phyloP scores from a whole-genome alignment of 306 rosid species.

The Rosa lucieae region DNA sequence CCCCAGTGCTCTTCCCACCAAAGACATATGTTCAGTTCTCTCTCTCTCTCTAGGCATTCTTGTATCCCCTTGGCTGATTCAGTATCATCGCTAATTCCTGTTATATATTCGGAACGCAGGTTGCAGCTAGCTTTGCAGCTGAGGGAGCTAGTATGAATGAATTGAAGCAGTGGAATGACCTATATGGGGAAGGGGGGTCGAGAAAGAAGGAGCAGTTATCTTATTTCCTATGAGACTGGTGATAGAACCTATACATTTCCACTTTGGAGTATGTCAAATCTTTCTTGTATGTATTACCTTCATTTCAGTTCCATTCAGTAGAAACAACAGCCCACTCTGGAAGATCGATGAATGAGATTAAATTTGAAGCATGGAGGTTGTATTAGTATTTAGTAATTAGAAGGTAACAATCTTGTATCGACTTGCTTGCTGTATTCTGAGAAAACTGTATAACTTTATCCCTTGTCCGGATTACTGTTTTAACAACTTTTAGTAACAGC shows the following conservation, averaged over 20 bases:
- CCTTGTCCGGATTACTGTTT: background rate
- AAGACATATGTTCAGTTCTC: background rate
- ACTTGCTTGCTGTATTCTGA: background rate
- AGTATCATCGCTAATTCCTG: constrained; percentile 12
- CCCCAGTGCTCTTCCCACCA: background rate
- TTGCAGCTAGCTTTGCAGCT: constrained; percentile 82
- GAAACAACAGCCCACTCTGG: background rate
- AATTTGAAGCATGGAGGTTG: background rate
- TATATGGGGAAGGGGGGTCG: constrained; percentile 90
- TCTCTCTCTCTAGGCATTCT: background rate
- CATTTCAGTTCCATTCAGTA: background rate
- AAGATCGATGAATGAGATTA: background rate
- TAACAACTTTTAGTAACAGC: background rate
- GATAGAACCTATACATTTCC: constrained; percentile 1
- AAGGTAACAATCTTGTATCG: background rate
- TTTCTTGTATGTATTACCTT: background rate
- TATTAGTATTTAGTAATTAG: background rate
- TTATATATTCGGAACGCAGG: constrained; percentile 40
- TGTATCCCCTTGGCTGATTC: background rate
- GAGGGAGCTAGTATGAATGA: constrained; percentile 90
- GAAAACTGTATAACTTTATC: background rate
- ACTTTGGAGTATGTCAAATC: background rate
- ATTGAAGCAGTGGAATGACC: constrained; percentile 87
- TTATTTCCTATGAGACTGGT: constrained; percentile 62
- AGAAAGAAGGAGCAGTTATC: constrained; percentile 81